phyloP scores from a whole-genome alignment of 768 basidiomycete species.

The Rhizopogon sp. region DNA sequence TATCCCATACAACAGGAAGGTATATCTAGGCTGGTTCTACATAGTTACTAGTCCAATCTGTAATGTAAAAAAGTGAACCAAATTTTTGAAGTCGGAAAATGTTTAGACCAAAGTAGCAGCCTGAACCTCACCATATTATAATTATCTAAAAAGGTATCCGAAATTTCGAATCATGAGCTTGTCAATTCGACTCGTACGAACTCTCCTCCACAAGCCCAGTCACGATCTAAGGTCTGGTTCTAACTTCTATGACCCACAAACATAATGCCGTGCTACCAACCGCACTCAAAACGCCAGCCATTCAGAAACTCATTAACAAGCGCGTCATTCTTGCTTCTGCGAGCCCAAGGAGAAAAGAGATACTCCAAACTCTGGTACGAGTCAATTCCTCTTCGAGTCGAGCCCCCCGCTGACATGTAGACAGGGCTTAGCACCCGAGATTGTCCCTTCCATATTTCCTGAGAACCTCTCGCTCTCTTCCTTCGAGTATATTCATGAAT shows the following conservation, averaged over 20 bases:
- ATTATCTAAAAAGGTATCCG: not conserved
- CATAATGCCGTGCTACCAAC: slow-evolving; percentile 54
- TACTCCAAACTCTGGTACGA: slow-evolving; percentile 73
- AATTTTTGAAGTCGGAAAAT: no score
- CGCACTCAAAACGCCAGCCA: slow-evolving; percentile 56
- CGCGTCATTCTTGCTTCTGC: slow-evolving; percentile 82
- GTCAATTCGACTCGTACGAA: not conserved
- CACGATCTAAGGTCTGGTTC: not conserved
- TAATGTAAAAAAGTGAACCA: no score
- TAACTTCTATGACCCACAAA: slow-evolving; percentile 22
- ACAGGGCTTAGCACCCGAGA: slow-evolving; percentile 62
- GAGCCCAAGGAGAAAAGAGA: slow-evolving; percentile 81
- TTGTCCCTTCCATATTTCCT: slow-evolving; percentile 72
- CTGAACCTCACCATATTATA: no score
- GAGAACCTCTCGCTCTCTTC: slow-evolving; percentile 67
- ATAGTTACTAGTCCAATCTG: no score
- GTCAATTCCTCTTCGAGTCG: not conserved
- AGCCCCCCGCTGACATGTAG: not conserved
- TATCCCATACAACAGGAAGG: no score
- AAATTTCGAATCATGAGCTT: no score
- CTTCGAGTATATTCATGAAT: slow-evolving; percentile 70
- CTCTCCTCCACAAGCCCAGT: not conserved
- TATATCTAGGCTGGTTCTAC: no score
- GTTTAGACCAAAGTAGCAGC: no score
- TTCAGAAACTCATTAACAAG: slow-evolving; percentile 68